Base-by-base conservation (phyloP, 345 rosid species). In the Rubroshorea leprosula region DNA sequence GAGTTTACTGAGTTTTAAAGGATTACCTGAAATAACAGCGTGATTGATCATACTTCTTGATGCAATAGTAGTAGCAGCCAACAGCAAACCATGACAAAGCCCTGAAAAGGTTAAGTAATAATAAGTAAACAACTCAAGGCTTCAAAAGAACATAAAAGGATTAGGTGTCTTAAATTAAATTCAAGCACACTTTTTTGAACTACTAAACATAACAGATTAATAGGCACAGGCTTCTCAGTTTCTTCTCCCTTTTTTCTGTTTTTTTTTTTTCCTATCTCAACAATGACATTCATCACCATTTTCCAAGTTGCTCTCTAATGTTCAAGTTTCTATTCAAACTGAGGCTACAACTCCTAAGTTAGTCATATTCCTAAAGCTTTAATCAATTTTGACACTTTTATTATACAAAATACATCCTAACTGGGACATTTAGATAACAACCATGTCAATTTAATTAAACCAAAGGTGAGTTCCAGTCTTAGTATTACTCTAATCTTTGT, bases 81-180 rank as follows among this genome's bases (percentile, higher is more conserved):
- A 87, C 95, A 38, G 86, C 89, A 82, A 87, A 82, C 95, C 95
- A 93, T 57, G 97, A 87, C 70, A 93, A 74, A 56, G 99, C 95
- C 88, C 99, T 89, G 65, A 62, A 73, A 75, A 54, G 21, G 26
- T 46, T 39, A 57, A 66, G 29, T 1, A 20, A 8, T 20, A 43
- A 53, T 19, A 51, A 10, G 46, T 10, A 25, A 60, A 49, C 1
- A 49, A 31, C 27, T 18, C 29, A 49, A 20, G 49, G 19, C 38
- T 15, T 16, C 4, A 22, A 11, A 20, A 60, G 8, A 35, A 44
- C 18, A 9, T 16, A 44, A 13, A 44, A 6, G 9, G 41, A 35
- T 27, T 35, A 44, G 47, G 18, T 5, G 14, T n/a, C 14, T 44
- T 0, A n/a, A 44, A 13, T 44, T 44, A 9, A 16, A 13, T n/a